phyloP scores from a whole-genome alignment of 371 early-diverging fungal species.

The Zychaea mexicana region DNA sequence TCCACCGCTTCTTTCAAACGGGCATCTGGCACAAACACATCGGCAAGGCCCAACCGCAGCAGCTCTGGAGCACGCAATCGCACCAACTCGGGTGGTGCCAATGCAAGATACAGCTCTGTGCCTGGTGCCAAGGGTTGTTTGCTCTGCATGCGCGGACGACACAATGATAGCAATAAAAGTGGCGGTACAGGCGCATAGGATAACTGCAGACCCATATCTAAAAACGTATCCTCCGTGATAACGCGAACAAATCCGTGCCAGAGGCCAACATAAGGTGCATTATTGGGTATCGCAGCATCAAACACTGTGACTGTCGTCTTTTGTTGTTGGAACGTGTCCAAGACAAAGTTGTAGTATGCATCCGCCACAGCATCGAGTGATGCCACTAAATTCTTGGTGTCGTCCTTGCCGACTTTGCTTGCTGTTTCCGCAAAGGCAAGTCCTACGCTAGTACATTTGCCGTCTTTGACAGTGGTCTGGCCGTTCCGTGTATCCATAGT shows the following conservation, averaged over 20 bases:
- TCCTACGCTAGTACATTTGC: conserved; percentile 23
- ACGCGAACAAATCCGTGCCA: conserved; percentile 41
- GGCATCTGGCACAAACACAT: conserved; percentile 56
- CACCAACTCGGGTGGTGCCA: conserved; percentile 46
- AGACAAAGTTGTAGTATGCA: conserved; percentile 17
- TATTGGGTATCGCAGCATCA: conserved; percentile 47
- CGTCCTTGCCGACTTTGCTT: background rate
- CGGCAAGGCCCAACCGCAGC: conserved; percentile 48
- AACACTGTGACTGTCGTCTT: conserved; percentile 35
- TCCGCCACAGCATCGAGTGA: conserved; percentile 18
- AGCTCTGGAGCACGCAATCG: conserved; percentile 57
- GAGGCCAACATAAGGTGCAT: conserved; percentile 41
- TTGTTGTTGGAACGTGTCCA: conserved; percentile 1
- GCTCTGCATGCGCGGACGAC: conserved; percentile 21
- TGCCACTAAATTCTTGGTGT: background rate
- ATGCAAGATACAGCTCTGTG: conserved; percentile 47
- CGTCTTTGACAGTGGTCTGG: conserved; percentile 18
- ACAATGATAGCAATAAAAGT: conserved; percentile 29
- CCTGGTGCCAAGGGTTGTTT: conserved; percentile 34
- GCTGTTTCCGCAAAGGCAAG: conserved; percentile 38
- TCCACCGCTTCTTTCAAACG: conserved; percentile 43
- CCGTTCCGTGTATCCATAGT: conserved; percentile 21
- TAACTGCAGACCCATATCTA: conserved; percentile 25
- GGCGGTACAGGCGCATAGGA: conserved; percentile 46
- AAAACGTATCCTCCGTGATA: conserved; percentile 49